Base-by-base conservation (phyloP, 1,139 yeast genomes). In the Hyphopichia pseudoburtonii region DNA sequence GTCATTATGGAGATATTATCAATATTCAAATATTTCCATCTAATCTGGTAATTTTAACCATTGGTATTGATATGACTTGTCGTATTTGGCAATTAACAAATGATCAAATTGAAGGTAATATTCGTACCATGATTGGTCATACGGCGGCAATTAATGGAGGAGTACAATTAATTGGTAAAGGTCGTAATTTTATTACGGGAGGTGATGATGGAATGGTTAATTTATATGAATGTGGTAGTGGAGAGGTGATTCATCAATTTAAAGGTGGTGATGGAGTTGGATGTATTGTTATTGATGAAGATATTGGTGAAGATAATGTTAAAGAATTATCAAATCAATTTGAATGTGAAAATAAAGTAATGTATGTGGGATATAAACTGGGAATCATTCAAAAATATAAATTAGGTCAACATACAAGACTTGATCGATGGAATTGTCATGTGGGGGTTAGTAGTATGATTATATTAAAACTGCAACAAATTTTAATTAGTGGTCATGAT, bases 141-240 rank as follows among this genome's bases (percentile, higher is more conserved):
- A 64, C 50, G 14, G 50, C 52, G 1, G 57, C 69, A 3, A 63
- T 83, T 14, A 70, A 76, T 2, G 80, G 66, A 41, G 80, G 66
- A 41, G 43, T 76, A 2, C 67, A 57, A 3, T 47, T 79, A 36
- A 59, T 85, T 21, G 88, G 80, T 0, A 57, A 76, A 15, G 94
- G 94, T 2, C 60, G 92, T 25, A 83, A 85, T 48, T 64, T 86
- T 42, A 44, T 82, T 19, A 71, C 77, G 2, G 64, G 76, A 3
- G 70, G 78, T 9, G 38, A 45, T 5, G 85, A 80, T 50, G 85
- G 86, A 0, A 53, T 73, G 0, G 64, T 81, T 2, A 64, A 62
- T 32, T 50, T 86, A 28, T 85, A 88, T 89, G 92, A 86, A 48
- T 76, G 86, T 50, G 82, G 86, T 0, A 53, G 73, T 2, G 86